Conservation (phyloP, 495 filamentous ascomycete species). For the Penicillium macrosclerotiorum region DNA sequence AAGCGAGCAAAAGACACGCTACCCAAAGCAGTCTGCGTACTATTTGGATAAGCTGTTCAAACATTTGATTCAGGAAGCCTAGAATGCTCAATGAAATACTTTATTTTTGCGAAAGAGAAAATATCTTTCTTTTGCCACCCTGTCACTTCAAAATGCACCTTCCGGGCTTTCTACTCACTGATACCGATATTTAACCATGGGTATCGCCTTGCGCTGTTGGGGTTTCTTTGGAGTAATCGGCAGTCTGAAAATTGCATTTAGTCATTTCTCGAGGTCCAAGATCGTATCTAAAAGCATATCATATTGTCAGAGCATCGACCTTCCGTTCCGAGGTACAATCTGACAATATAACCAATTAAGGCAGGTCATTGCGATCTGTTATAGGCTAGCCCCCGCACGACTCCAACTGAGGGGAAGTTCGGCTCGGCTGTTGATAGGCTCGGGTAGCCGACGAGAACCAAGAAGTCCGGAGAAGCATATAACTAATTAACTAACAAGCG, state of each 20-base stretch:
- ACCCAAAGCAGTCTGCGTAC: constrained; percentile 45
- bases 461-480: no score
- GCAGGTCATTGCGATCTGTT: constrained; percentile 14
- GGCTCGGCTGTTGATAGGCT: constrained; percentile 1
- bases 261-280: neutral
- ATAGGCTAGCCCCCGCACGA: constrained; percentile 19
- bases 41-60: constrained; percentile 42
- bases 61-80: constrained; percentile 31
- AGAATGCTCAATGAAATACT: neutral
- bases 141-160: no score
- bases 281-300: neutral
- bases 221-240: neutral
- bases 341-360: constrained; percentile 8
- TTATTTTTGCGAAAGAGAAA: neutral
- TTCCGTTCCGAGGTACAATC: constrained; percentile 1
- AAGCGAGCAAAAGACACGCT: constrained; percentile 42
- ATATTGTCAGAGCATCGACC: neutral
- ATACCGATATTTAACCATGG: no score
- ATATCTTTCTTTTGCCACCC: no score
- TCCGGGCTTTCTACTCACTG: no score
- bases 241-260: neutral
- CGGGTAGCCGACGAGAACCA: neutral
- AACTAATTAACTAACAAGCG: no score
- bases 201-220: no score
- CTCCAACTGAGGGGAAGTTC: constrained; percentile 20